Conservation (phyloP, 768 basidiomycete genomes). For the Leucosporidium creatinivorum region DNA sequence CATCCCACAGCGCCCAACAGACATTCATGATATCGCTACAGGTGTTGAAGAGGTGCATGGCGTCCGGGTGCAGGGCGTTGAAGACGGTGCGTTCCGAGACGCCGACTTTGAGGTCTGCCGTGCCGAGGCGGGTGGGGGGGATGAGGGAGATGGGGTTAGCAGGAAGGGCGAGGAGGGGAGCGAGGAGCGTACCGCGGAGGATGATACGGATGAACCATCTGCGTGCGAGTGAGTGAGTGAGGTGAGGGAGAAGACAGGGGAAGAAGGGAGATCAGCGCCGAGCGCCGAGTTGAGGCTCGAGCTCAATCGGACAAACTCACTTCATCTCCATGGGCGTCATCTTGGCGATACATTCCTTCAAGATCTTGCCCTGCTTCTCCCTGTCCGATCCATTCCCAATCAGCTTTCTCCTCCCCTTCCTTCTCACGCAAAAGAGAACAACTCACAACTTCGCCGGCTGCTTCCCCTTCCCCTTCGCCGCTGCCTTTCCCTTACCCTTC, state of each 20-base stretch:
- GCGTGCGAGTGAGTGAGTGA: conserved; percentile 45
- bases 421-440: too few species aligned
- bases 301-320: too few species aligned
- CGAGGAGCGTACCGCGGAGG: conserved; percentile 61
- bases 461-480: too few species aligned
- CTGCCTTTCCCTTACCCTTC: too few species aligned
- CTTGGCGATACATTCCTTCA: conserved; percentile 57
- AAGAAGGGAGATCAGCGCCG: too few species aligned
- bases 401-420: background rate
- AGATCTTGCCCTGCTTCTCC: conserved; percentile 62
- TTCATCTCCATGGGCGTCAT: conserved; percentile 64
- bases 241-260: too few species aligned
- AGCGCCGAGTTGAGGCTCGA: too few species aligned
- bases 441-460: too few species aligned
- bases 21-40: conserved; percentile 95
- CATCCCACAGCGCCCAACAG: conserved; percentile 78
- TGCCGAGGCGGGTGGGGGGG: too few species aligned
- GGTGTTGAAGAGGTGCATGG: conserved; percentile 87
- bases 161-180: background rate
- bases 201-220: conserved; percentile 95
- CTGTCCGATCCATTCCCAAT: conserved; percentile 44
- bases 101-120: conserved; percentile 78
- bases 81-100: conserved; percentile 93
- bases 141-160: background rate
- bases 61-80: conserved; percentile 85